Percentiles rank a stretch among this genome's conserved stretches.
These are phyloP conservation scores for Sclerotinia sclerotiorum DNA, from an alignment of 2,329 filamentous ascomycete genomes.

Conservation along the genomic window DNA sequence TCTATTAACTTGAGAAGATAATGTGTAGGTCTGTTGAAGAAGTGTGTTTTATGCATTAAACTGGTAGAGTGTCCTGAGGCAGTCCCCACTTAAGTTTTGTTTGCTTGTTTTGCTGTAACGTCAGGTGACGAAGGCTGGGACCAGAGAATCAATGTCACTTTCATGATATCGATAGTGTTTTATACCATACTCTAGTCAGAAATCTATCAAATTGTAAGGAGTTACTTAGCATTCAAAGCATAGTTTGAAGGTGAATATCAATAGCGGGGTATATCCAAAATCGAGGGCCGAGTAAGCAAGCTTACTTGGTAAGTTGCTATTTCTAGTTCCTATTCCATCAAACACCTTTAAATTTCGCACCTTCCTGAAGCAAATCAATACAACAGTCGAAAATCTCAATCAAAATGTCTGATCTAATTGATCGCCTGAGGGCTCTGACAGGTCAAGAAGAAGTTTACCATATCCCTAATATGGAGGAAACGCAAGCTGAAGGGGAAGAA, in stretches of 20 bases:
- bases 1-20: not conserved
- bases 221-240: not conserved
- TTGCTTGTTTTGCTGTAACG: not conserved
- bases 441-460: constrained; percentile 14
- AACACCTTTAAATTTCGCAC: not conserved
- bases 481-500: not conserved
- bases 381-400: not conserved
- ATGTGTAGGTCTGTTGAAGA: too few species aligned
- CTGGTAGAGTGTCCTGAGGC: not conserved
- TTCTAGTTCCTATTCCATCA: not conserved
- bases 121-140: not conserved
- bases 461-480: not conserved
- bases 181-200: not conserved
- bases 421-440: constrained; percentile 16
- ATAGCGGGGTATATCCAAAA: not conserved
- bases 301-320: not conserved
- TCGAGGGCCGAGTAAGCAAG: not conserved
- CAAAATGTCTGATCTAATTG: constrained; percentile 5
- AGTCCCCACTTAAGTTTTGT: not conserved
- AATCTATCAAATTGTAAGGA: not conserved
- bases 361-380: not conserved
- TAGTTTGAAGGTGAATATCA: not conserved
- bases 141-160: not conserved
- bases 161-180: not conserved
- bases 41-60: not conserved